Evolutionary conservation across 2,329 filamentous ascomycete species (phyloP).

Genomic region (Domatiomyces catenatus): DNA sequence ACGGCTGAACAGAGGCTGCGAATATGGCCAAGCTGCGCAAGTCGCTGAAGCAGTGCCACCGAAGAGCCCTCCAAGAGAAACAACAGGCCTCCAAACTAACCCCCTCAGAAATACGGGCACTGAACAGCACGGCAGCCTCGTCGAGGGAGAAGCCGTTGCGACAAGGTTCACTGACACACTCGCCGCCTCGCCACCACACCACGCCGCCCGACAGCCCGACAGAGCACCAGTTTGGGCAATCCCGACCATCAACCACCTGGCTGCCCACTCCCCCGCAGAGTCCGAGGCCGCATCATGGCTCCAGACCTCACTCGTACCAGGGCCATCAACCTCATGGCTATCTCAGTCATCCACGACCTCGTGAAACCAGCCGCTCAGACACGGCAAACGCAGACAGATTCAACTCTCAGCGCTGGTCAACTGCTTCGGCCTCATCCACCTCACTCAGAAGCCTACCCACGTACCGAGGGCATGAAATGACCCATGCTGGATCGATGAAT

Average conservation of each 20-base stretch:
- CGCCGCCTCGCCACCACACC: background rate
- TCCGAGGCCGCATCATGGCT: background rate
- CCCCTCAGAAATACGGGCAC: constrained; percentile 16
- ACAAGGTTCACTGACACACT: background rate
- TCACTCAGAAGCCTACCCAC: constrained; percentile 6
- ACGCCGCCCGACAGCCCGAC: background rate
- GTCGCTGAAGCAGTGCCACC: constrained; percentile 14
- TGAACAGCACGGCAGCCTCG: constrained; percentile 7
- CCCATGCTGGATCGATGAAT: constrained; percentile 14
- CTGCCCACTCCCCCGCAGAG: constrained; percentile 11
- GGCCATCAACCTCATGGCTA: constrained; percentile 4
- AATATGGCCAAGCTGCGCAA: constrained; percentile 18
- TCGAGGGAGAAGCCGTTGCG: background rate
- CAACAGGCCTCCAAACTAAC: constrained; percentile 14
- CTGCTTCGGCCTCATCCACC: constrained; percentile 9
- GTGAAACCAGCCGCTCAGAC: background rate
- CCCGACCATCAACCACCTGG: constrained; percentile 1
- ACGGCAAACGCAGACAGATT: background rate
- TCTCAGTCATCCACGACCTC: background rate
- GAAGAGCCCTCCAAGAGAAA: constrained; percentile 8
- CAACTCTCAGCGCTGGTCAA: background rate
- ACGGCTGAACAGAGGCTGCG: constrained; percentile 11
- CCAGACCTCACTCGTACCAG: background rate
- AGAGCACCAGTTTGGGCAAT: background rate
- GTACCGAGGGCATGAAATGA: constrained; percentile 16